These are phyloP conservation scores for Panicum virgatum DNA, from an alignment of 202 grass and related monocot species.

Conservation along the genomic window DNA sequence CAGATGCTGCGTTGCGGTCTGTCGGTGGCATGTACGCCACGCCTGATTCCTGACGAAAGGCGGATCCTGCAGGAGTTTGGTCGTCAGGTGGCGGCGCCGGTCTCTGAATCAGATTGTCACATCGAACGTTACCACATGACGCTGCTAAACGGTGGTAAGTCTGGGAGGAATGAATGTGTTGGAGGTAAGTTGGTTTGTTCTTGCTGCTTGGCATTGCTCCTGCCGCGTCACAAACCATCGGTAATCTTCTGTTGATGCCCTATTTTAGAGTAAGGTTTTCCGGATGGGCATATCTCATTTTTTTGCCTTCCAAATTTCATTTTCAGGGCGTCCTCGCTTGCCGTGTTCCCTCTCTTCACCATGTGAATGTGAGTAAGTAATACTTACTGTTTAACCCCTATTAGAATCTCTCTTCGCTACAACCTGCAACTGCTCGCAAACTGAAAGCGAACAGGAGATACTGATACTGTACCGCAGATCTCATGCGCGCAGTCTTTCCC, in stretches of 20 bases:
- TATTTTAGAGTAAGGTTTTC: background rate
- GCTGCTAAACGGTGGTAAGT: background rate
- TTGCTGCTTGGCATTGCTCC: background rate
- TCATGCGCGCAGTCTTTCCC: constrained; percentile 27
- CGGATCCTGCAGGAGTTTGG: background rate
- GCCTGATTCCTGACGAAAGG: background rate
- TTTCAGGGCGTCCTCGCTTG: background rate
- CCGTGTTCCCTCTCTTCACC: background rate
- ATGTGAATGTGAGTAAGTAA: background rate
- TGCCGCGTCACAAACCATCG: background rate
- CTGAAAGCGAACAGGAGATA: background rate
- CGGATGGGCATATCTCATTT: background rate
- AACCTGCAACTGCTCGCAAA: background rate
- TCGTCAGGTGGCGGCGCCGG: background rate
- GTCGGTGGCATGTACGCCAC: background rate
- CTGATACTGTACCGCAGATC: constrained; percentile 11
- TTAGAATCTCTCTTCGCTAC: no score
- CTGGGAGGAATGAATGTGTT: no score
- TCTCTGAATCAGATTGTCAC: background rate
- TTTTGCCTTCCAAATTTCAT: background rate
- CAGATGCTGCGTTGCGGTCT: background rate
- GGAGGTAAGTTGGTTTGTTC: background rate
- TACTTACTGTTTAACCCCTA: background rate
- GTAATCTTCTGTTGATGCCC: background rate
- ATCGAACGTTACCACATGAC: no score